Evolutionary conservation across 805 yeast genomes (phyloP), one percentile per base, ranked within the genome.

Genomic region (Candida corydali): DNA sequence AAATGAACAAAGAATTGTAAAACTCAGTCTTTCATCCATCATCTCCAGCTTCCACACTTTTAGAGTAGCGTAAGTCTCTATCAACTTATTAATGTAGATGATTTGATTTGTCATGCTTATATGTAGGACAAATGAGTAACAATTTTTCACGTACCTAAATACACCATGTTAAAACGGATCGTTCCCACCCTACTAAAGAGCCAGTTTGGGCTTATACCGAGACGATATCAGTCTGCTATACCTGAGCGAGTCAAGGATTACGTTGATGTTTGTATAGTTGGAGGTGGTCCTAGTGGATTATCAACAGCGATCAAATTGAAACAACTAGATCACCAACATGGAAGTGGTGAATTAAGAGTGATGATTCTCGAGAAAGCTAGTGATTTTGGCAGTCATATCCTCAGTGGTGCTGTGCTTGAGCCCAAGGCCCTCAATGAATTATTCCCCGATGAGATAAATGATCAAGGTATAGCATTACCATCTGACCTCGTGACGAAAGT

Each of bases 201-300:
- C 8, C 8, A 26, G 17, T 5, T 14, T 16, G 14, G 9, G 12
- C 17, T 18, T 17, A 19, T 32, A 32, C 34, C 36, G 36, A 25
- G 25, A 25, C 9, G 36, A 28, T 32, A n/a, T 8, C 22, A 26
- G 17, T 17, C 30, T 9, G 5, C 20, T 16, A 17, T 18, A 12
- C 15, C 26, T n/a, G 36, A 33, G 44, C 69, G 98, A 39, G 95
- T 85, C 5, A 75, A 71, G 10, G 98, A 93, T 53, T 75, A 77
- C 22, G 96, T 86, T 18, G 98, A 93, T 58, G 95, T 93, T 16
- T 85, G 95, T 51, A 87, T 93, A 35, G 95, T 93, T 2, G 98
- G 98, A 29, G 98, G 95, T 24, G 98, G 98, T 0, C 98, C 98
- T 5, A 94, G 98, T 1, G 98, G 98, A 3, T 66, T 93, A 34